Conservation (phyloP, 2,329 filamentous ascomycete species). For the Colletotrichum tanaceti region DNA sequence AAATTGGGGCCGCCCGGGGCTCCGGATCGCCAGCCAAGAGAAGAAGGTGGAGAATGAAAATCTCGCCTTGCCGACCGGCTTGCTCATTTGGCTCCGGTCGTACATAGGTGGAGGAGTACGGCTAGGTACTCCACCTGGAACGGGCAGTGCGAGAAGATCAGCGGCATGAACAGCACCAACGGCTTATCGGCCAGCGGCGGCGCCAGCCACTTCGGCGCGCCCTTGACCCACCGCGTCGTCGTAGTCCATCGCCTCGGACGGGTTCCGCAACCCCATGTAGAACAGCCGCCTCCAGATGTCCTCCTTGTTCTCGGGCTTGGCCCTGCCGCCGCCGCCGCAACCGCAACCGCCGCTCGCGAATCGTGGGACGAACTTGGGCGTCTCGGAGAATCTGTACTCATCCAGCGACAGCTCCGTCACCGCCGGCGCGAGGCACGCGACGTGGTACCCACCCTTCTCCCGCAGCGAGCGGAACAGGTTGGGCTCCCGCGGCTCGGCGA, state of each 20-base stretch:
- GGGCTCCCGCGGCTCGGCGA: conserved; percentile 62
- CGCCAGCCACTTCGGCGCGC: conserved; percentile 57
- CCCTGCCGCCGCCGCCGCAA: too few relatives aligned
- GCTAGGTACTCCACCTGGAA: conserved; percentile 62
- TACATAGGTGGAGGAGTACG: conserved; percentile 62
- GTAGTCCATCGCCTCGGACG: conserved; percentile 54
- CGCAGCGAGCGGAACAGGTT: conserved; percentile 59
- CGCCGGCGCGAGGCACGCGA: conserved; percentile 56
- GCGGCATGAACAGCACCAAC: conserved; percentile 57
- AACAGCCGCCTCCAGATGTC: conserved; percentile 55
- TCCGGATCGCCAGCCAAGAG: background rate
- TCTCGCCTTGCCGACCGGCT: conserved; percentile 31
- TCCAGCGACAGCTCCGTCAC: conserved; percentile 58
- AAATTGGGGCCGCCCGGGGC: background rate
- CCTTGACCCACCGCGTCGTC: conserved; percentile 57
- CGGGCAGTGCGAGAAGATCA: conserved; percentile 59
- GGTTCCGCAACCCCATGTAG: conserved; percentile 55
- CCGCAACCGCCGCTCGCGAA: conserved; percentile 45
- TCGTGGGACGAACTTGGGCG: conserved; percentile 49
- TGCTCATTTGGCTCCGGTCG: conserved; percentile 47
- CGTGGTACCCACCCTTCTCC: conserved; percentile 57
- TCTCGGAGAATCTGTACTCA: conserved; percentile 59
- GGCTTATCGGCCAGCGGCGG: conserved; percentile 54
- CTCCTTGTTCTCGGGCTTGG: conserved; percentile 37
- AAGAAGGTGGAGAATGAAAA: too few relatives aligned